Base-by-base conservation (phyloP, 139 green algal species). In the Zygnema cylindricum region DNA sequence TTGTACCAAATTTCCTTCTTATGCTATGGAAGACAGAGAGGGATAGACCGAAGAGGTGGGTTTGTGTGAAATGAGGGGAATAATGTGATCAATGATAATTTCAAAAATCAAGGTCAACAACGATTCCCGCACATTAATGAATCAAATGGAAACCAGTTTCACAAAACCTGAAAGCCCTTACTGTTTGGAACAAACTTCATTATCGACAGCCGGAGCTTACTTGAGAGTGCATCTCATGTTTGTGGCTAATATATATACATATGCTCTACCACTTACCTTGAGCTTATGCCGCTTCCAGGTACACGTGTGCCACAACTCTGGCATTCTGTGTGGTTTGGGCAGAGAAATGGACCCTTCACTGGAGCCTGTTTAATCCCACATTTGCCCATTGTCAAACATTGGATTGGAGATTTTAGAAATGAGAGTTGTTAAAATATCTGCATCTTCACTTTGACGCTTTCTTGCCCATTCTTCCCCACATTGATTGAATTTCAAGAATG, bases 241-340 rank as follows among this genome's bases (percentile, higher is more conserved):
- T 16, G 7, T 25, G 7, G 49, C 7, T 16, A 63, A 25, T 16
- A 16, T 63, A 63, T 16, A 16, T 7, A 63, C 7, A 63, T 25
- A 63, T 82, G 7, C 41, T 30, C 41, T 1, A 81, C 25, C 2
- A 49, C 84, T 86, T 2, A 86, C 84, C 75, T 89, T 1, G 84
- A 89, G n/a, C 32, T 88, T 40, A 32, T 76, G 25, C 84, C 84
- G 35, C 71, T 81, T 30, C 84, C 84, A 7, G 84, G 84, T 33
- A 87, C 84, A 88, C 25, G 25, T 33, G 84, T 54, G 36, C n/a
- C 43, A 43, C 84, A 89, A 73, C 73, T 86, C 30, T 41, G 39
- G 84, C 84, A 89, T 54, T 71, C n/a, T 23, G 33, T 39, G 38
- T 89, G 84, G 0, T 35, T 40, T n/a, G 84, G 35, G 35, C 84